Evolutionary conservation across 805 yeast genomes (phyloP).

Genomic region (Lachancea meyersii): DNA sequence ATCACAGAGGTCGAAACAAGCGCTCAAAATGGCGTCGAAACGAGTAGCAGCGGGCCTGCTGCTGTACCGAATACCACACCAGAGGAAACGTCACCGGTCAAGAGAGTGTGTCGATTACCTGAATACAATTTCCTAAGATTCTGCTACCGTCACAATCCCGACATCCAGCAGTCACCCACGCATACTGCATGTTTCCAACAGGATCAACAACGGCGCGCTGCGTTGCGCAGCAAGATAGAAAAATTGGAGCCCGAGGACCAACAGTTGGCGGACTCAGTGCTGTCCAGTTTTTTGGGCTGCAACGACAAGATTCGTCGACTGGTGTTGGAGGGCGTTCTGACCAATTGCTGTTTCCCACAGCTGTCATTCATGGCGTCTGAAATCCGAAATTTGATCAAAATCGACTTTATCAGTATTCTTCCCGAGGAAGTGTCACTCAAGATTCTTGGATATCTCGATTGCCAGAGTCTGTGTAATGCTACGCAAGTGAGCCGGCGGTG

Average conservation of each 20-base stretch:
- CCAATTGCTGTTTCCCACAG: conserved; percentile 94
- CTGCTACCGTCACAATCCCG: conserved; percentile 94
- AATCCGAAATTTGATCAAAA: conserved; percentile 69
- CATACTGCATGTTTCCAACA: conserved; percentile 26
- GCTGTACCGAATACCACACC: background rate
- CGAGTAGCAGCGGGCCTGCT: background rate
- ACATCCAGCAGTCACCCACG: conserved; percentile 47
- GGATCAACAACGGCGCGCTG: conserved; percentile 21
- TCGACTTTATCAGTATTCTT: conserved; percentile 79
- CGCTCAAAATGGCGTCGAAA: background rate
- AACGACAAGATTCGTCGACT: conserved; percentile 70
- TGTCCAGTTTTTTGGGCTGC: conserved; percentile 60
- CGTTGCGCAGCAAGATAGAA: conserved; percentile 28
- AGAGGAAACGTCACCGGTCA: background rate
- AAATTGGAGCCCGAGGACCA: conserved; percentile 71
- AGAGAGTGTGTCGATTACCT: conserved; percentile 16
- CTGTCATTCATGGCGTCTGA: conserved; percentile 79
- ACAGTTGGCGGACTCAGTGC: conserved; percentile 59
- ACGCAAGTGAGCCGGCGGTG: conserved; percentile 87
- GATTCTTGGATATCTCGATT: conserved; percentile 82
- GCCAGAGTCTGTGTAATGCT: conserved; percentile 87
- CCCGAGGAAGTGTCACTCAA: conserved; percentile 84
- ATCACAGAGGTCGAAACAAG: background rate
- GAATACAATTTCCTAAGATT: conserved; percentile 55
- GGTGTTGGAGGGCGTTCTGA: conserved; percentile 73